Evolutionary conservation across 2,329 filamentous ascomycete species (phyloP), one percentile per base, ranked within the genome.

Genomic region (Raffaelea albimanens): DNA sequence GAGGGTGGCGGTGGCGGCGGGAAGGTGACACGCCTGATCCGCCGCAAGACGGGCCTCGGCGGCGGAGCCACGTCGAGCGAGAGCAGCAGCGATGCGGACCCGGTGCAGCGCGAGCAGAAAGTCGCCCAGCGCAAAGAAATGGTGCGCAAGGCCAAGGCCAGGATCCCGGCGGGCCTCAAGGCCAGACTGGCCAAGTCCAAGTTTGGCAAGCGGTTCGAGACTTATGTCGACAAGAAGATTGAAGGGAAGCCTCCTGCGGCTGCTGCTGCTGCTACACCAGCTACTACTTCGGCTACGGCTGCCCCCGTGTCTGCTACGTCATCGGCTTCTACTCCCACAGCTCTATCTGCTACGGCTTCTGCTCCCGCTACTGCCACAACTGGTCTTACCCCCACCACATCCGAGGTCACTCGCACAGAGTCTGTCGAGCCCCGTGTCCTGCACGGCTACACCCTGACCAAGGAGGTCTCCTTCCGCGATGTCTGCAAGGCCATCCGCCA

Each of bases 401-500:
- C 9, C 14, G 18, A 16, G 34, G n/a, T 38, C 34, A 38, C 34
- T n/a, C 34, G n/a, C 34, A 8, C 9, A 4, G 48, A 39, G 16
- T 40, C 52, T 9, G 29, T 54, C 3, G 89, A 95, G 61, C 89
- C 89, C 1, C 73, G 82, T 36, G 89, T 95, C 1, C 70, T 91
- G 8, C 89, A 95, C 62, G 89, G 87, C 1, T 88, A 95, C 63
- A 97, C 93, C 0, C 73, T 95, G 19, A 98, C 93, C 16, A 90
- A 86, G 56, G 85, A 93, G 51, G 80, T 95, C 36, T 76, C 85
- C 0, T 97, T 97, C 65, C 80, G 90, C 44, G 79, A 85, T 39
- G 91, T 97, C 2, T 95, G 90, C 65, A 71, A 76, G 48, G 81
- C 87, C 0, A 90, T 97, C 54, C 73, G 80, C 29, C 79, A 95